Conservation (phyloP, 192 early-diverging fungal genomes). For the Fimicolochytrium jonesii region DNA sequence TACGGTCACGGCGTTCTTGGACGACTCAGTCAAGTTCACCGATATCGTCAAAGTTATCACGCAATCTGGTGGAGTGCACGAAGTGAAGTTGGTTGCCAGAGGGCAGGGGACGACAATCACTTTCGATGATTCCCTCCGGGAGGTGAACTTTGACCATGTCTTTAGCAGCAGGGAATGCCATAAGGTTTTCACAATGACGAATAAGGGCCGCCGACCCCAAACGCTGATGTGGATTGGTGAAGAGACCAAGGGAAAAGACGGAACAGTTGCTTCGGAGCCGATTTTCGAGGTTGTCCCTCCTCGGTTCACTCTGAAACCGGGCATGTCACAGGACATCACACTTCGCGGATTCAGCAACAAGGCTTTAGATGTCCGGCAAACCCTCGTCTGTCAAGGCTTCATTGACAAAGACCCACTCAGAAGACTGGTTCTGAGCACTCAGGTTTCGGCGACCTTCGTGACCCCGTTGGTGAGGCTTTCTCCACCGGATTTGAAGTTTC, state of each 20-base stretch:
- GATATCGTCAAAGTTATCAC: slow-evolving; percentile 50
- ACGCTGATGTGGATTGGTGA: slow-evolving; percentile 43
- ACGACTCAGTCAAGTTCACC: slow-evolving; percentile 57
- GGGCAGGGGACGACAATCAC: slow-evolving; percentile 53
- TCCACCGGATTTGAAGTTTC: slow-evolving; percentile 43
- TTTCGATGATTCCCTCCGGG: slow-evolving; percentile 42
- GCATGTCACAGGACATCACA: slow-evolving; percentile 36
- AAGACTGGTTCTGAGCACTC: slow-evolving; percentile 30
- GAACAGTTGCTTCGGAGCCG: slow-evolving; percentile 1
- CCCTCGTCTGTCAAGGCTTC: slow-evolving; percentile 42
- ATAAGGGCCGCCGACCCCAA: slow-evolving; percentile 51
- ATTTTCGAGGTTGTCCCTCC: slow-evolving; percentile 50
- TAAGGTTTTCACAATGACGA: slow-evolving; percentile 40
- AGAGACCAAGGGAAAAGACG: slow-evolving; percentile 22
- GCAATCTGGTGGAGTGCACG: slow-evolving; percentile 33
- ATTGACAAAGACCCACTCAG: slow-evolving; percentile 55
- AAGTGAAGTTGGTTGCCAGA: slow-evolving; percentile 50
- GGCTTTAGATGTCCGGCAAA: slow-evolving; percentile 36
- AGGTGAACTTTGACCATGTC: slow-evolving; percentile 50
- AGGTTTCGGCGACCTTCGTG: slow-evolving; percentile 53
- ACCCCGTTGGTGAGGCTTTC: slow-evolving; percentile 44
- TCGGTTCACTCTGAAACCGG: slow-evolving; percentile 48
- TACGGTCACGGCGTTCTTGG: slow-evolving; percentile 45
- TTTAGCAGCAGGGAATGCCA: slow-evolving; percentile 55
- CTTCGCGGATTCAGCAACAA: slow-evolving; percentile 44